Percentiles rank a stretch among this genome's conserved stretches.
These are phyloP conservation scores for Vitellaria paradoxa DNA, from an alignment of 179 eudicot species.

Conservation along the genomic window DNA sequence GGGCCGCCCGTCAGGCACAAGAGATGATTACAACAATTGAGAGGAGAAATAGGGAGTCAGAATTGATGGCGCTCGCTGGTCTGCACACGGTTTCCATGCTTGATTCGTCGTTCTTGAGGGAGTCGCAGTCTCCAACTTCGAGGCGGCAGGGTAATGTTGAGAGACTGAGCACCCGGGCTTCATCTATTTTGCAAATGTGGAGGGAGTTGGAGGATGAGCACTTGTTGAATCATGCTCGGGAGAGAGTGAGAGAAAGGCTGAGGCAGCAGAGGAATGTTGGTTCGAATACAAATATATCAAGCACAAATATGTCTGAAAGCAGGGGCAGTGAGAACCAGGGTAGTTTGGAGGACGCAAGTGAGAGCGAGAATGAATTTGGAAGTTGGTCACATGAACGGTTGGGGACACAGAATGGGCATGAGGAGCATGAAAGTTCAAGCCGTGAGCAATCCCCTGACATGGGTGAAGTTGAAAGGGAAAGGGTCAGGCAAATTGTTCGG, in stretches of 20 bases:
- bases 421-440: conserved; percentile 50
- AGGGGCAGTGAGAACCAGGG: conserved; percentile 52
- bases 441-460: conserved; percentile 95
- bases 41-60: conserved; percentile 88
- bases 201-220: conserved; percentile 96
- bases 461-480: conserved; percentile 94
- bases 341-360: conserved; percentile 64
- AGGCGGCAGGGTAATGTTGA: conserved; percentile 71
- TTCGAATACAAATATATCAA: conserved; percentile 61
- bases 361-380: conserved; percentile 69
- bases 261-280: conserved; percentile 72
- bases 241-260: conserved; percentile 68
- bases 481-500: conserved; percentile 92
- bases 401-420: conserved; percentile 38
- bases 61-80: conserved; percentile 96
- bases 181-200: conserved; percentile 97
- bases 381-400: conserved; percentile 66
- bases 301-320: conserved; percentile 47
- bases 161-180: conserved; percentile 68
- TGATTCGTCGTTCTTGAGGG: conserved; percentile 91
- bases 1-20: conserved; percentile 98
- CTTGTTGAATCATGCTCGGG: conserved; percentile 61
- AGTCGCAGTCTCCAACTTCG: conserved; percentile 75
- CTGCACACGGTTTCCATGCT: conserved; percentile 96
- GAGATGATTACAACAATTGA: conserved; percentile 98